Percentiles rank a stretch among this genome's conserved stretches.
Evolutionary conservation across 192 early-diverging fungal species (phyloP).

Genomic region (Backusella parvicylindrica): DNA sequence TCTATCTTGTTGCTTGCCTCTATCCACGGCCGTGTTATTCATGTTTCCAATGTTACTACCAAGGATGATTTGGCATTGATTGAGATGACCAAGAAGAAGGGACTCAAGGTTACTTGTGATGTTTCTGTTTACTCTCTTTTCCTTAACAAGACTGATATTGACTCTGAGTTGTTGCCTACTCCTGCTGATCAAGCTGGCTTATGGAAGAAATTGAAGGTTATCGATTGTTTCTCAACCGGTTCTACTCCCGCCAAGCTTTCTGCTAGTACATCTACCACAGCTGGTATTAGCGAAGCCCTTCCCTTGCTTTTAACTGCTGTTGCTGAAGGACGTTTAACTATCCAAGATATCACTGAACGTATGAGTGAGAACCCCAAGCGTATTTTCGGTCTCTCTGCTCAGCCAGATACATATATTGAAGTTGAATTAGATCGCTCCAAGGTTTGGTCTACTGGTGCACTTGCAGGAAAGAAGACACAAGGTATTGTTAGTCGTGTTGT

Average conservation of each 20-base stretch:
- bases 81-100: slow-evolving; percentile 81
- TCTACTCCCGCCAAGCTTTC: slow-evolving; percentile 64
- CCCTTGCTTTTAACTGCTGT: slow-evolving; percentile 84
- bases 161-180: slow-evolving; percentile 40
- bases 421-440: slow-evolving; percentile 82
- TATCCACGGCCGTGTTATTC: slow-evolving; percentile 76
- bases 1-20: slow-evolving; percentile 84
- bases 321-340: slow-evolving; percentile 68
- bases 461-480: slow-evolving; percentile 54
- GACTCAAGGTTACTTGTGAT: slow-evolving; percentile 88
- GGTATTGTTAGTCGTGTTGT: slow-evolving; percentile 91
- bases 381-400: slow-evolving; percentile 88
- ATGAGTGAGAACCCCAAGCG: slow-evolving; percentile 83
- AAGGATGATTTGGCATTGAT: slow-evolving; percentile 85
- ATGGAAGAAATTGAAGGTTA: slow-evolving; percentile 76
- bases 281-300: slow-evolving; percentile 69
- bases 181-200: slow-evolving; percentile 65
- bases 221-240: slow-evolving; percentile 94
- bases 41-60: slow-evolving; percentile 83
- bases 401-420: slow-evolving; percentile 93
- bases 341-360: slow-evolving; percentile 73
- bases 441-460: slow-evolving; percentile 41
- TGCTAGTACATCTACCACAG: slow-evolving; percentile 39
- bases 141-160: slow-evolving; percentile 37
- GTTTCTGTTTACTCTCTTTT: slow-evolving; percentile 84